Evolutionary conservation across 73 alveolate genomes (phyloP), one percentile per base, ranked within the genome.

Genomic region (Loxodes magnus): DNA sequence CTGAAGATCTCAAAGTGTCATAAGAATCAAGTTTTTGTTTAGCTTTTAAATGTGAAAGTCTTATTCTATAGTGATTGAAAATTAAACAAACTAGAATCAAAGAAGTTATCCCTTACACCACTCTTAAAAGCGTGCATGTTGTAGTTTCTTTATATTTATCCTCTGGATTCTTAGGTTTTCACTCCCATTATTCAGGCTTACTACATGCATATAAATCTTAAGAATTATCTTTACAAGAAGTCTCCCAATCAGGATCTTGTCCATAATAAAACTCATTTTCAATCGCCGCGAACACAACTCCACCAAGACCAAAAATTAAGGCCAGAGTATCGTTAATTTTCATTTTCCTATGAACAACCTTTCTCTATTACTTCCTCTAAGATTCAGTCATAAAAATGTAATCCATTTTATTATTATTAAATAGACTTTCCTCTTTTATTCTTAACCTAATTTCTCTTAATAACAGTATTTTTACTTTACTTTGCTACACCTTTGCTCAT

Each of bases 1-100:
- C 42, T 2, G 67, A 14, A 0, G 56, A 28, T 20, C 10, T 10
- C 36, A 54, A 17, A 35, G 26, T 54, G 42, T 54, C 78, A 10
- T 25, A 41, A 19, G 61, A 56, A 42, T 56, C 79, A 17, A 71
- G 37, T 33, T 64, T 54, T 43, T 71, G 73, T 43, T 71, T 71
- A 2, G 56, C 64, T 43, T 71, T 71, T 34, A 30, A 46, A 34
- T 53, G 65, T 20, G 51, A 35, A 2, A 71, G 35, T 16, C 55
- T 67, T 16, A 71, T 39, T 22, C 22, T 26, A 28, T 71, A 62
- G 38, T 71, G 86, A 4, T 50, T 23, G 46, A 41, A 31, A 3
- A 71, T 41, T 21, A 58, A 27, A 19, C 36, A 36, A 3, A 55
- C 36, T 20, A 63, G 43, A 0, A 51, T 43, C n/a, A 63, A 35